Evolutionary conservation across 2,329 filamentous ascomycete genomes (phyloP), one percentile per base, ranked within the genome.

Genomic region (Fusarium sp.): DNA sequence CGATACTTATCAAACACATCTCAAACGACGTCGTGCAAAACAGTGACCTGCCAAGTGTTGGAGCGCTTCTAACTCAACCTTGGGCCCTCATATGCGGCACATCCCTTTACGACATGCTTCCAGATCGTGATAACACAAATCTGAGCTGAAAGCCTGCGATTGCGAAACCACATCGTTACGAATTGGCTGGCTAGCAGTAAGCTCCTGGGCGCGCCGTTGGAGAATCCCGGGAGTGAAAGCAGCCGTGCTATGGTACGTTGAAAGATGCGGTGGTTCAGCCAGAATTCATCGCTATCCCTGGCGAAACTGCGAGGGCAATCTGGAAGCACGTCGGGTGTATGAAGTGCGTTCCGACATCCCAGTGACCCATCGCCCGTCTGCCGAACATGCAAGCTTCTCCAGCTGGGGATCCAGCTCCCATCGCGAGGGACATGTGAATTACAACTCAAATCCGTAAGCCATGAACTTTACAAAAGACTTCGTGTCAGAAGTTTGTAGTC

Each of bases 131-230:
- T 53, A 7, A 62, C 58, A 42, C 48, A 49, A 36, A 43, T 26
- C 33, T 20, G 49, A 60, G 34, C 42, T 34, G 20, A 34, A 17
- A 15, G 15, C 26, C 24, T 26, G 22, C 34, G 31, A 14, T 46
- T 54, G 42, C 57, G 22, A 20, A 17, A 36, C 18, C 83, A 26
- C 82, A 68, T 0, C 83, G 78, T 20, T 20, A 56, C 74, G 73
- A 63, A 85, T 84, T 1, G 80, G 73, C 55, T 74, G 73, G 73
- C 44, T 78, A 70, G 54, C 79, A 80, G 58, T 83, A 6, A 85
- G 76, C 72, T 86, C 83, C 14, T 70, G 57, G 5, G 14, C 82
- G 77, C 10, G 81, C 72, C 28, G 79, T 81, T 0, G 79, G 79
- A 4, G 80, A 53, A 50, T 84, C 81, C 20, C 63, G 78, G 14